Evolutionary conservation across 192 early-diverging fungal genomes (phyloP).

Genomic region (Cetraspora pellucida): DNA sequence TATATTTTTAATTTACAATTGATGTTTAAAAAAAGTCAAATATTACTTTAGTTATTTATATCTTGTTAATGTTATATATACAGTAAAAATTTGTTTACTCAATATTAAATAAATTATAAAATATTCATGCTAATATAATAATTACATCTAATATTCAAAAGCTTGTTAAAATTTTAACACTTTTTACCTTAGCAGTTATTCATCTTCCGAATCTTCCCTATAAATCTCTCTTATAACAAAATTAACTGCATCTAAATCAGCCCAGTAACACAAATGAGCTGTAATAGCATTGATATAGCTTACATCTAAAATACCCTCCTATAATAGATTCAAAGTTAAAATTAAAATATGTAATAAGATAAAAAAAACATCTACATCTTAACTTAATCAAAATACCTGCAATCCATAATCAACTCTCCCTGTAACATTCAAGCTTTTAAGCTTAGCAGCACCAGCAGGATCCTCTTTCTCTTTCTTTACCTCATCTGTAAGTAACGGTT

Average conservation of each 20-base stretch:
- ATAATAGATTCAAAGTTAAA: background rate
- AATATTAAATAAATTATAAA: too few species aligned
- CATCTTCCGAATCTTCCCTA: conserved; percentile 20
- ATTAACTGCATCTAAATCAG: conserved; percentile 60
- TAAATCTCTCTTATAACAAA: conserved; percentile 67
- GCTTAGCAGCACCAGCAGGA: conserved; percentile 37
- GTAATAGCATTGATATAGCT: conserved; percentile 26
- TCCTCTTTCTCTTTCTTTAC: conserved; percentile 19
- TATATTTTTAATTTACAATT: too few species aligned
- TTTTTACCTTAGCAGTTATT: too few species aligned
- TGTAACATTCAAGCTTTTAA: conserved; percentile 49
- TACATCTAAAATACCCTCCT: conserved; percentile 28
- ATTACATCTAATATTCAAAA: too few species aligned
- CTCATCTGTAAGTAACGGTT: conserved; percentile 22
- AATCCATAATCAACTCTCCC: conserved; percentile 57
- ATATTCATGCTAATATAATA: too few species aligned
- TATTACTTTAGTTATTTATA: too few species aligned
- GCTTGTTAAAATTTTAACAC: too few species aligned
- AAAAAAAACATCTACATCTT: conserved; percentile 43
- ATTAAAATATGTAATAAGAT: background rate
- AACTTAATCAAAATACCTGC: conserved; percentile 45
- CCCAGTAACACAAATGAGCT: conserved; percentile 50
- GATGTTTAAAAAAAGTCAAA: too few species aligned
- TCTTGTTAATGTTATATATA: too few species aligned
- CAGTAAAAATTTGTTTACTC: too few species aligned